Base-by-base conservation (phyloP, 768 basidiomycete genomes). In the Piloderma croceum region DNA sequence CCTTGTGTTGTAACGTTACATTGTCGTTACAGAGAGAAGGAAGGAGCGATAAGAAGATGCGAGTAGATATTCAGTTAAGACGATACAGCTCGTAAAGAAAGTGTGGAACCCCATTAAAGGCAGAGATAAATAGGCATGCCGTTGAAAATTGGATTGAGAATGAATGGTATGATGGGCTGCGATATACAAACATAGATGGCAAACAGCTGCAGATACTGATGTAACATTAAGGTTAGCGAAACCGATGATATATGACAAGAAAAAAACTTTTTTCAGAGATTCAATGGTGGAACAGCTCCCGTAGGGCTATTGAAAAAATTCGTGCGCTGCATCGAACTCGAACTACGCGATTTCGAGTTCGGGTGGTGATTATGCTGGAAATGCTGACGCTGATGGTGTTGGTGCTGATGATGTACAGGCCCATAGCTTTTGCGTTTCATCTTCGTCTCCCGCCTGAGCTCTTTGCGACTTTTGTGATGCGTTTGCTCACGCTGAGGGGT, bases 391-490 rank as follows among this genome's bases (percentile, higher is more conserved):
- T 67, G 58, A 4, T 51, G 51, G 18, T 58, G 42, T 34, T 51
- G 48, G 36, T 61, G 59, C 27, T 60, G 56, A 34, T 51, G 39
- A 20, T 36, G 20, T 13, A 56, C 44, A 41, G 74, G 56, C 49
- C 64, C 67, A 54, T 66, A 68, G 60, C 64, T 70, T 66, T 81
- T 74, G 48, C 76, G 71, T 60, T 81, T 79, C 60, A 74, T 66
- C 64, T 81, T 83, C 54, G 76, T 77, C 64, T 87, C 83, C 52
- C 76, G 68, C 49, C 77, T 68, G 46, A 73, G 61, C 62, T 86
- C 83, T 57, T 79, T 81, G 44, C 77, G 70, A 34, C 54, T 74
- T 63, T 82, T 82, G 45, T 67, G 63, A 9, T 66, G 56, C 24
- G 65, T 56, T 7, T 68, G 54, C 29, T 67, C 58, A 6, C 67